Base-by-base conservation (phyloP, 2,329 filamentous ascomycete genomes). In the Sclerotinia spermophila region DNA sequence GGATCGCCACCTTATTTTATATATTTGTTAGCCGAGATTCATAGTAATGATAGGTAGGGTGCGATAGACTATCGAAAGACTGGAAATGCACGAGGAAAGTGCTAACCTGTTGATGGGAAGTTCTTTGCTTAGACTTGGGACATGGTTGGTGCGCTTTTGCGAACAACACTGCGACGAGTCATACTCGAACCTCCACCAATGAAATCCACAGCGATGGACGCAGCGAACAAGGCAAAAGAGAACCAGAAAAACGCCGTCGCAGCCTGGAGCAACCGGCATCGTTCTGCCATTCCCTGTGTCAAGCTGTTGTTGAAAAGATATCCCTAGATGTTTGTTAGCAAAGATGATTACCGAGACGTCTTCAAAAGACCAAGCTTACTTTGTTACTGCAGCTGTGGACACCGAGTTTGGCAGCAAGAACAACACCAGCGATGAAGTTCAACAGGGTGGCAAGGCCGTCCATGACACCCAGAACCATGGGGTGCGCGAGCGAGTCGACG, bases 221-320 rank as follows among this genome's bases (percentile, higher is more conserved):
- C 88, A 40, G 83, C 81, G 77, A 90, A 91, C 38, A 86, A 83
- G 53, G 82, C 85, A 79, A 90, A 92, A 64, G 92, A 86, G 82
- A 94, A 94, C 90, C 90, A 95, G 81, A 93, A 85, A 82, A 95
- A 95, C 51, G 87, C 90, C 45, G 87, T 88, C 73, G 87, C 86
- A 51, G 92, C 92, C 82, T 94, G 92, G 24, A 92, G 86, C 81
- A 93, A 88, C 73, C 87, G 89, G 82, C 92, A 94, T 74, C 90
- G 86, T 82, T 90, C 88, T 79, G 83, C 80, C 72, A 85, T 89
- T 71, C 89, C 89, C 79, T 78, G 78, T 38, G 84, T 89, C 78
- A 92, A 87, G 81, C 84, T 86, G 80, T 86, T 85, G 76, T 75
- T 74, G n/a, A 69, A 59, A 58, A 82, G 81, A 75, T 83, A 83